A percentile compares a stretch with the other conserved stretches of the same genome.
These are phyloP conservation scores for Lentinus polychrous DNA, from an alignment of 1,284 basidiomycete genomes.

Conservation along the genomic window DNA sequence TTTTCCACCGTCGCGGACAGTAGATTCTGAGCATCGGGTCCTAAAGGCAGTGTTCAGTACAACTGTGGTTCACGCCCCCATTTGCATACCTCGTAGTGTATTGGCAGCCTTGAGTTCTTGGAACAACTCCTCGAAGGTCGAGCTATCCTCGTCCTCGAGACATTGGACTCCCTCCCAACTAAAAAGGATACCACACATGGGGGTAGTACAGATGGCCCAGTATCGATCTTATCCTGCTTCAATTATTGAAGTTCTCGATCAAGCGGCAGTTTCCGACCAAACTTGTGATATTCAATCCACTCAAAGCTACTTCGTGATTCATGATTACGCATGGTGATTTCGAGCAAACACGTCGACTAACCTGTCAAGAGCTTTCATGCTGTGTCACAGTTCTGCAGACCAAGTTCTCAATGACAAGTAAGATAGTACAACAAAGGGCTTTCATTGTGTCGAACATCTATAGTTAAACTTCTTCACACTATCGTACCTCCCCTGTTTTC, in stretches of 20 bases:
- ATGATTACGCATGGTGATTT: no score
- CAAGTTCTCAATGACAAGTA: no score
- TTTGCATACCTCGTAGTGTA: slow-evolving; percentile 38
- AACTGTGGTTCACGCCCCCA: background rate
- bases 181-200: slow-evolving; percentile 43
- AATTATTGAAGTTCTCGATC: no score
- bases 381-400: no score
- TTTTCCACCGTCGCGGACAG: slow-evolving; percentile 9
- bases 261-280: no score
- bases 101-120: slow-evolving; percentile 36
- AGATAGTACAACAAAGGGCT: no score
- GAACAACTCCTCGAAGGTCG: slow-evolving; percentile 23
- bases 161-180: background rate
- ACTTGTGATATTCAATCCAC: no score
- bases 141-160: background rate
- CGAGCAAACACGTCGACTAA: no score
- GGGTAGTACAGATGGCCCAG: slow-evolving; percentile 11
- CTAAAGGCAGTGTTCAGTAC: slow-evolving; percentile 27
- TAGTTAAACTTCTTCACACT: background rate
- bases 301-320: no score
- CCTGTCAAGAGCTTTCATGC: no score
- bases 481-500: background rate
- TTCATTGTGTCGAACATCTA: slow-evolving; percentile 1
- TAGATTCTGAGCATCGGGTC: slow-evolving; percentile 52
- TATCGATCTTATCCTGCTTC: no score